Base-by-base conservation (phyloP, 2,329 filamentous ascomycete genomes). In the Zymoseptoria tritici region DNA sequence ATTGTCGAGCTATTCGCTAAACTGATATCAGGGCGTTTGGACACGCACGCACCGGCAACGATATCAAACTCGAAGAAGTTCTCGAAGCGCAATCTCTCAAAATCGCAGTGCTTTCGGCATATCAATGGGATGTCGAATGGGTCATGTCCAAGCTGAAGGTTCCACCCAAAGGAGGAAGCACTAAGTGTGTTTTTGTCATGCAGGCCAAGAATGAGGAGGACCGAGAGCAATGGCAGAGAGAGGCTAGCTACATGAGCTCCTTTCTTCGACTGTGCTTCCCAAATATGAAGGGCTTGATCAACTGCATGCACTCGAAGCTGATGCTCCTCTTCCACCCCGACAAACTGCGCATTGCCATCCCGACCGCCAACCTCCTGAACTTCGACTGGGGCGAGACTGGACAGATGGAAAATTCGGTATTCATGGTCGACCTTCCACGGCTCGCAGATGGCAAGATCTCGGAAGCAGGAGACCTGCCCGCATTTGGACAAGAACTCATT, bases 231-330 rank as follows among this genome's bases (percentile, higher is more conserved):
- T 69, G 70, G 59, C 58, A 64, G 8, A 57, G 64, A 29, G 66
- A 74, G n/a, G 68, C 70, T 3, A 67, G 67, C 22, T 60, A 64
- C 59, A 56, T 66, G 59, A 55, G 72, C 67, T 70, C 64, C 31
- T 72, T 70, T 9, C 79, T 95, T 58, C 83, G 83, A 20, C 67
- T 86, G 58, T 91, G 90, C 71, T 96, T 97, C 70, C 93, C 93
- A 16, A 82, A 83, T 2, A 93, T 97, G 89, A 79, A 84, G 49
- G 83, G 85, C 1, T 79, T 83, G 53, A 76, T 84, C 5, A 87
- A 86, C 22, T 86, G 82, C 67, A 96, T 97, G 91, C 94, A 97
- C 74, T 96, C 91, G 55, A 97, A 99, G 72, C 79, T 97, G 51
- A 92, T 96, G 82, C 76, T 97, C 1, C 80, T 97, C n/a, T 93